Conservation (phyloP, 495 filamentous ascomycete genomes). For the Pyrenopolyporus hunteri region DNA sequence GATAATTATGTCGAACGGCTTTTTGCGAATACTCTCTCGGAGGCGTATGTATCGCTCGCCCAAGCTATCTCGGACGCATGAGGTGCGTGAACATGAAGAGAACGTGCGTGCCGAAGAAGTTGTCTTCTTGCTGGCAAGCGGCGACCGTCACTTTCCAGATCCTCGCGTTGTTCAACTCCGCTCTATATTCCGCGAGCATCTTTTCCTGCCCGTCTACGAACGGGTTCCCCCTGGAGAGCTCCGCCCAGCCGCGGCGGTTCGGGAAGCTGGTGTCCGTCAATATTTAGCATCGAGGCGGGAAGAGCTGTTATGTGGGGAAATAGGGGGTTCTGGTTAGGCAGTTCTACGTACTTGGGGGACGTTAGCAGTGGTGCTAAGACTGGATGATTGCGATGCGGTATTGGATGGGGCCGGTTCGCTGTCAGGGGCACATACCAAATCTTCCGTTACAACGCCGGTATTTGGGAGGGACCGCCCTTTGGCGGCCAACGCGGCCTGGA, state of each 20-base stretch:
- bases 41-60: neutral
- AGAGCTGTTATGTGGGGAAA: neutral
- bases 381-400: neutral
- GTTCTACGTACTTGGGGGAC: neutral
- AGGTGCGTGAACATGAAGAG: conserved; percentile 15
- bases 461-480: neutral
- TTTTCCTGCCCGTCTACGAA: conserved; percentile 8
- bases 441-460: neutral
- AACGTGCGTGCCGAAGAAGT: neutral
- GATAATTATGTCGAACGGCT: too few species aligned
- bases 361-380: neutral
- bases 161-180: neutral
- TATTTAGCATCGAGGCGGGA: neutral
- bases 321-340: neutral
- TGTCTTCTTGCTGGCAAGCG: neutral
- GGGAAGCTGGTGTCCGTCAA: conserved; percentile 3
- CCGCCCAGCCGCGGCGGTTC: neutral
- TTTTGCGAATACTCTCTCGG: neutral
- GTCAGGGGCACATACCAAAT: conserved; percentile 9
- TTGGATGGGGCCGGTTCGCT: neutral
- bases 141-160: conserved; percentile 4
- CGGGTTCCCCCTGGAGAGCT: neutral
- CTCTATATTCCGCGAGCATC: conserved; percentile 7
- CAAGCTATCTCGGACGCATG: neutral
- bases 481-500: neutral